phyloP scores from a whole-genome alignment of 441 rosid species.

The Erysimum pusillum region DNA sequence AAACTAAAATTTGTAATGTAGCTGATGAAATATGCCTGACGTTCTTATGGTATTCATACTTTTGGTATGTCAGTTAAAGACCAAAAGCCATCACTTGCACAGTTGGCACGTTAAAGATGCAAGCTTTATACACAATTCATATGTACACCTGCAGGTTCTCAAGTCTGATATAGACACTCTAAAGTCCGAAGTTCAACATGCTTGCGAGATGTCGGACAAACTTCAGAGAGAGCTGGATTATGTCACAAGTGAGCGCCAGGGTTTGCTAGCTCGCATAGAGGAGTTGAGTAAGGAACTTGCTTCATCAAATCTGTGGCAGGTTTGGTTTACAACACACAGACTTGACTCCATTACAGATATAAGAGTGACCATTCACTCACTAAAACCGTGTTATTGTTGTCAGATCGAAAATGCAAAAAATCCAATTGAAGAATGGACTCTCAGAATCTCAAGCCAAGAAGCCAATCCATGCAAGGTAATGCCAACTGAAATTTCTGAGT shows the following conservation, averaged over 20 bases:
- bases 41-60: constrained; percentile 8
- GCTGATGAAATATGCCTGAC: constrained; percentile 10
- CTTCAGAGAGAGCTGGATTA: constrained; percentile 52
- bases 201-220: constrained; percentile 45
- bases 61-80: constrained; percentile 15
- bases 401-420: constrained; percentile 57
- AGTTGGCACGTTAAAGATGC: background rate
- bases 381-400: constrained; percentile 12
- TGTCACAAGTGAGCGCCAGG: constrained; percentile 59
- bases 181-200: constrained; percentile 52
- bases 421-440: constrained; percentile 54
- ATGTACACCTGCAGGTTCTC: constrained; percentile 44
- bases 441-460: constrained; percentile 55
- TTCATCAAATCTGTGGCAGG: constrained; percentile 53
- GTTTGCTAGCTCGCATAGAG: constrained; percentile 47
- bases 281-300: constrained; percentile 44
- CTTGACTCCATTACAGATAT: constrained; percentile 16
- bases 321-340: constrained; percentile 34
- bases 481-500: constrained; percentile 15
- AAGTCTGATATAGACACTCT: constrained; percentile 53
- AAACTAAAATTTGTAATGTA: constrained; percentile 6
- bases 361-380: constrained; percentile 17
- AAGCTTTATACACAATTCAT: constrained; percentile 29
- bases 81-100: constrained; percentile 23
- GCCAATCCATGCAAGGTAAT: constrained; percentile 55